These are phyloP conservation scores for Brassica napus DNA, from an alignment of 345 rosid species.

Conservation along the genomic window DNA sequence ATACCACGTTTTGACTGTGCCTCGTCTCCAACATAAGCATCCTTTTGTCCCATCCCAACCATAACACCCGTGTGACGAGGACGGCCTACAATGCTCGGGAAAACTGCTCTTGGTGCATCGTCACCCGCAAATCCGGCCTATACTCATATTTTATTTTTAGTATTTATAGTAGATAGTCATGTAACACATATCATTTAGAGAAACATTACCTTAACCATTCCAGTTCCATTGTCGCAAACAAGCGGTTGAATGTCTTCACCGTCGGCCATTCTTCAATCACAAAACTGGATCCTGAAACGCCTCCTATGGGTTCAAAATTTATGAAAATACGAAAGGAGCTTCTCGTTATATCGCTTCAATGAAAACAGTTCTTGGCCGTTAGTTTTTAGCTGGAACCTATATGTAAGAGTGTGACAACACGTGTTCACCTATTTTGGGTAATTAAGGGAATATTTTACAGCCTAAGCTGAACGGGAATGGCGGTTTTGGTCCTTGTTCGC, in stretches of 20 bases:
- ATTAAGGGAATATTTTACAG: neutral
- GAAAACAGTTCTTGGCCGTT: constrained; percentile 25
- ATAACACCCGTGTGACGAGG: constrained; percentile 75
- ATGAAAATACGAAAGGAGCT: constrained; percentile 4
- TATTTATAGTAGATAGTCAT: neutral
- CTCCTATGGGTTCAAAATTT: constrained; percentile 24
- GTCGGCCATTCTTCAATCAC: constrained; percentile 32
- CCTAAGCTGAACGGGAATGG: neutral
- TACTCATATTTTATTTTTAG: neutral
- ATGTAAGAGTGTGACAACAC: constrained; percentile 19
- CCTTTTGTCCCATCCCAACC: constrained; percentile 81
- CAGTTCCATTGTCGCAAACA: constrained; percentile 38
- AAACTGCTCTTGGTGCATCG: constrained; percentile 72
- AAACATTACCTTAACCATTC: constrained; percentile 38
- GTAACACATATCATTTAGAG: constrained; percentile 7
- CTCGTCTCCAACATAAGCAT: constrained; percentile 76
- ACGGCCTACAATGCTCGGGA: constrained; percentile 68
- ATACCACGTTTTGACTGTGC: constrained; percentile 83
- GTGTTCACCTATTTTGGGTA: constrained; percentile 19
- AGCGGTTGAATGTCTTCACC: constrained; percentile 35
- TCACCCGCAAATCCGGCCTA: constrained; percentile 81
- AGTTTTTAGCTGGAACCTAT: constrained; percentile 19
- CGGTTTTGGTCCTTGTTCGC: constrained; percentile 8
- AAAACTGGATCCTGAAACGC: constrained; percentile 8
- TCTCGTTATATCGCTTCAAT: constrained; percentile 20